Conservation (phyloP, 768 basidiomycete species). For the Serendipita sp. region DNA sequence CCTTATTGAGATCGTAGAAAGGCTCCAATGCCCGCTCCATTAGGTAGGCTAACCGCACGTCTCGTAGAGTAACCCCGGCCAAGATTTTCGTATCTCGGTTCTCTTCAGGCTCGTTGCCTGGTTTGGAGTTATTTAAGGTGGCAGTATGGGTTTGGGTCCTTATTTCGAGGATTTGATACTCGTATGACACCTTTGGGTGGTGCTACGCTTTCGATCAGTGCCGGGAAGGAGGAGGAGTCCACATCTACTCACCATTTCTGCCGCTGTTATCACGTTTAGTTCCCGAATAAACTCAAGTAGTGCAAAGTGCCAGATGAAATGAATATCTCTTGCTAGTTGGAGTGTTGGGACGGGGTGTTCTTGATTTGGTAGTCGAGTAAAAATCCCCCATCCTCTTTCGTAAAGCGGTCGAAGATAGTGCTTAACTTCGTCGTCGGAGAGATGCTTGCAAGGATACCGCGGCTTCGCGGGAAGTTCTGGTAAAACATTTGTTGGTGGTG, state of each 20-base stretch:
- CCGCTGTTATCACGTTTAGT: neutral
- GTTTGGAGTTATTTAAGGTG: neutral
- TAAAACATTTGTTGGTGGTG: neutral
- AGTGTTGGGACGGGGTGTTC: constrained; percentile 14
- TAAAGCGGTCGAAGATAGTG: constrained; percentile 24
- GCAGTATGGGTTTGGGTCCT: constrained; percentile 10
- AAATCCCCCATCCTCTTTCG: constrained; percentile 15
- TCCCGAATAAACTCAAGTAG: neutral
- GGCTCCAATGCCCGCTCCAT: constrained; percentile 19
- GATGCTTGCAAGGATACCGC: constrained; percentile 21
- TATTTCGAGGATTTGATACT: neutral
- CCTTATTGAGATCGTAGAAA: neutral
- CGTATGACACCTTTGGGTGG: constrained; percentile 6
- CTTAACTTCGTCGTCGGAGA: constrained; percentile 20
- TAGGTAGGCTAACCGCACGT: constrained; percentile 31
- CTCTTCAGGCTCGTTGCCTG: constrained; percentile 1
- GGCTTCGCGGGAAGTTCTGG: constrained; percentile 15
- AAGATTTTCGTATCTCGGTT: neutral
- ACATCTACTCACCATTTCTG: neutral
- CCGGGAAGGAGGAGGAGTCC: neutral
- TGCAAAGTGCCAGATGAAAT: constrained; percentile 12
- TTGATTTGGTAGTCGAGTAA: neutral
- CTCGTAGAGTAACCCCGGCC: constrained; percentile 33
- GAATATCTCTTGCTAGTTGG: constrained; percentile 10
- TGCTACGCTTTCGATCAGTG: neutral